Percentiles rank a stretch among this genome's conserved stretches.
Conservation (phyloP, 352 stramenopile species). For the Plasmopara muralis region DNA sequence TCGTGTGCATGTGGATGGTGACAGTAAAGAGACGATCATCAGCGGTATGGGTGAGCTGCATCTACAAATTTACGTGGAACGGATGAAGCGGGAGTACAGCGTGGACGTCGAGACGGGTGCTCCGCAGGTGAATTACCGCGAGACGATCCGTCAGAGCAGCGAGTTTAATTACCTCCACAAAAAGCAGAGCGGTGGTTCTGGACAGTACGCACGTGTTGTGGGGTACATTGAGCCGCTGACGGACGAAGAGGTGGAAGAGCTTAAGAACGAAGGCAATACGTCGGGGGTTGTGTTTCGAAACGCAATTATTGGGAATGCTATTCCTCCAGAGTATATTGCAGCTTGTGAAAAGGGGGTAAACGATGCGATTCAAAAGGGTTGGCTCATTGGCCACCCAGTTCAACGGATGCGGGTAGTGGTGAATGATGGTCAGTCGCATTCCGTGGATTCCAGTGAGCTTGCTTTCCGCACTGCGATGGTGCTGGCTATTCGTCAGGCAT, state of each 20-base stretch:
- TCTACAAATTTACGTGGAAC: slow-evolving; percentile 99
- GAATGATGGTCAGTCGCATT: slow-evolving; percentile 92
- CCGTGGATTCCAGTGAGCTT: slow-evolving; percentile 98
- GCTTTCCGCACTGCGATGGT: slow-evolving; percentile 96
- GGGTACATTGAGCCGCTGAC: slow-evolving; percentile 97
- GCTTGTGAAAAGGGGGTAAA: slow-evolving; percentile 96
- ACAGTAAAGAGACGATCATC: slow-evolving; percentile 99
- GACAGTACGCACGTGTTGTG: slow-evolving; percentile 95
- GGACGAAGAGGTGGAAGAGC: slow-evolving; percentile 62
- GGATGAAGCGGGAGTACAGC: slow-evolving; percentile 97
- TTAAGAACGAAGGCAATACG: slow-evolving; percentile 23
- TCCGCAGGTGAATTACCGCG: slow-evolving; percentile 98
- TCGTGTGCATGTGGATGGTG: slow-evolving; percentile 91
- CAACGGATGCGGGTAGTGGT: slow-evolving; percentile 79
- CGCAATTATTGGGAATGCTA: slow-evolving; percentile 96
- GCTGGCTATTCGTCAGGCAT: slow-evolving; percentile 92
- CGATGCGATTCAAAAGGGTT: slow-evolving; percentile 94
- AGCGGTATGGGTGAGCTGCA: slow-evolving; percentile 98
- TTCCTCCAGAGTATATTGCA: slow-evolving; percentile 97
- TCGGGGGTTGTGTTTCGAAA: slow-evolving; percentile 94
- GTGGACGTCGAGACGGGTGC: slow-evolving; percentile 89
- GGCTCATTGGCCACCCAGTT: slow-evolving; percentile 95
- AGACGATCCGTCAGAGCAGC: slow-evolving; percentile 91
- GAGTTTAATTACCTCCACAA: slow-evolving; percentile 99
- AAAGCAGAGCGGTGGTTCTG: slow-evolving; percentile 97